Conservation (phyloP, 495 filamentous ascomycete genomes). For the Gamarada debralockiae region DNA sequence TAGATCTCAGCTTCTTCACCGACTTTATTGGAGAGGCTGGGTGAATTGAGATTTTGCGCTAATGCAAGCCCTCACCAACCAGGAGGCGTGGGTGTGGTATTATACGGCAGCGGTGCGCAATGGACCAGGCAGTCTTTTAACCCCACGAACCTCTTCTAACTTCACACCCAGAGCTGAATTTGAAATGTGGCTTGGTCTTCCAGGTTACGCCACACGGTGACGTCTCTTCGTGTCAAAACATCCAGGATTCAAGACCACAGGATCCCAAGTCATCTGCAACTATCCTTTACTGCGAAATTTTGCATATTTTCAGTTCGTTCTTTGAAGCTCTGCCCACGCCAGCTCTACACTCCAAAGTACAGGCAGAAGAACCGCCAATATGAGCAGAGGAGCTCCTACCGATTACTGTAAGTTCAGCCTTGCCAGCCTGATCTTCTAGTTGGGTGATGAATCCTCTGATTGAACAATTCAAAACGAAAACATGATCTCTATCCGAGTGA, state of each 20-base stretch:
- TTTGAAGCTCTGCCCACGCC: too few species aligned
- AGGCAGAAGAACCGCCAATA: conserved; percentile 21
- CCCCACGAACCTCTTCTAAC: too few species aligned
- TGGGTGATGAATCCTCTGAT: background rate
- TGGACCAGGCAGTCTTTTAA: too few species aligned
- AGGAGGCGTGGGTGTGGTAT: too few species aligned
- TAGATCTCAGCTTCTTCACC: conserved; percentile 8
- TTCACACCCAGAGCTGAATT: background rate
- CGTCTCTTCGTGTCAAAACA: background rate
- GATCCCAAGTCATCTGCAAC: background rate
- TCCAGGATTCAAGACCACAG: background rate
- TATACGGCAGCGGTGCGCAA: too few species aligned
- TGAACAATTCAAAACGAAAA: background rate
- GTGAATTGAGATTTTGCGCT: conserved; percentile 1
- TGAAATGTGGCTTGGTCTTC: background rate
- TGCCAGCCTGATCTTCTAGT: background rate
- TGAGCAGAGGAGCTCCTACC: conserved; percentile 38
- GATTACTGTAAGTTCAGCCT: conserved; percentile 47
- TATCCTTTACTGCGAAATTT: background rate
- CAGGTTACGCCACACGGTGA: conserved; percentile 5
- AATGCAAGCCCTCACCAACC: background rate
- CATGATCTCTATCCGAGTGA: conserved; percentile 1
- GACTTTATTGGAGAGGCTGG: conserved; percentile 14
- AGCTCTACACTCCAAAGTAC: too few species aligned
- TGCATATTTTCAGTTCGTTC: too few species aligned